These are phyloP conservation scores for Punctularia strigosozonata DNA, from an alignment of 768 basidiomycete genomes.

Conservation along the genomic window DNA sequence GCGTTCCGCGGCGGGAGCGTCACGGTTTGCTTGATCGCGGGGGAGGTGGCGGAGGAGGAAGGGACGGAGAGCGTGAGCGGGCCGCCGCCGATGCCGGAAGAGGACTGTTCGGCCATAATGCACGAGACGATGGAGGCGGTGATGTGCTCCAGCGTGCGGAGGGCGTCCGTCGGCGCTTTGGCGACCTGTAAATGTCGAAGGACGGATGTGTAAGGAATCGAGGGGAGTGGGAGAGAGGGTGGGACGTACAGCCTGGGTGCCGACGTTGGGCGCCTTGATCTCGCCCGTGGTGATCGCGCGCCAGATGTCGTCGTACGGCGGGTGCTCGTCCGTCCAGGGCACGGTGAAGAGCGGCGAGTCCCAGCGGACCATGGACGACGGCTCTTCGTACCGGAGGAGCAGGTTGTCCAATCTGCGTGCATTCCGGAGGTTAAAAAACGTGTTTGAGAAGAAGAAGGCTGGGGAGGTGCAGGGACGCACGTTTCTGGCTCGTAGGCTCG, in stretches of 20 bases:
- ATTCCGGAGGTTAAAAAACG: slow-evolving; percentile 8
- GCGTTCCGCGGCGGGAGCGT: slow-evolving; percentile 58
- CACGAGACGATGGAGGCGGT: slow-evolving; percentile 58
- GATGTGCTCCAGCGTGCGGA: slow-evolving; percentile 76
- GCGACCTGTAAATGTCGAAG: slow-evolving; percentile 35
- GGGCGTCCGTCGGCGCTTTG: slow-evolving; percentile 81
- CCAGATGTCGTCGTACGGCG: slow-evolving; percentile 68
- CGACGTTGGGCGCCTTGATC: slow-evolving; percentile 82
- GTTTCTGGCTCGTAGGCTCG: slow-evolving; percentile 55
- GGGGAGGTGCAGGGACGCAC: slow-evolving; percentile 25
- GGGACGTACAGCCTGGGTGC: slow-evolving; percentile 54
- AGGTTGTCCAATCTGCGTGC: slow-evolving; percentile 68
- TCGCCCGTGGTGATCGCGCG: slow-evolving; percentile 65
- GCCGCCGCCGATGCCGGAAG: slow-evolving; percentile 41
- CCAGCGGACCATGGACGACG: slow-evolving; percentile 98
- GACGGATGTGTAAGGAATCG: background rate
- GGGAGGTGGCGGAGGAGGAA: too few relatives aligned
- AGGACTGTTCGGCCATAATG: slow-evolving; percentile 53
- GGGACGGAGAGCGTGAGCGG: slow-evolving; percentile 33
- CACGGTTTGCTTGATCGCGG: slow-evolving; percentile 32
- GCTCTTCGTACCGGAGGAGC: slow-evolving; percentile 85
- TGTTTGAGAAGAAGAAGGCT: background rate
- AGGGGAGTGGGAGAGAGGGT: background rate
- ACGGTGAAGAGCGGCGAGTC: slow-evolving; percentile 91
- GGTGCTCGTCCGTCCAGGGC: slow-evolving; percentile 55